Percentiles rank a stretch among this genome's conserved stretches.
Evolutionary conservation across 345 rosid genomes (phyloP).

Genomic region (Eucalyptus polyanthemos): DNA sequence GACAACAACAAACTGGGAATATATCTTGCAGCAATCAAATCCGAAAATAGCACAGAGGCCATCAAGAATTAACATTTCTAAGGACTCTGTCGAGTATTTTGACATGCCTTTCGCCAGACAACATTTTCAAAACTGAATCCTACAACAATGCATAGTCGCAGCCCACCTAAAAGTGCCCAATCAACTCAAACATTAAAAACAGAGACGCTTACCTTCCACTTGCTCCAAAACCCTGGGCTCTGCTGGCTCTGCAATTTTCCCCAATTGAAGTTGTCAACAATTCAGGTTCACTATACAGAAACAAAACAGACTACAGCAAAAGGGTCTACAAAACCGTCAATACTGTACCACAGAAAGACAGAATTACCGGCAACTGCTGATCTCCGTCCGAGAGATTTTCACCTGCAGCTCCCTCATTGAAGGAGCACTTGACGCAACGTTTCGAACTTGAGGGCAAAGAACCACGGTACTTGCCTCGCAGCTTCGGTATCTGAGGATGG

Average conservation of each 20-base stretch:
- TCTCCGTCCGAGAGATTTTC: not conserved
- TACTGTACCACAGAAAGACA: not conserved
- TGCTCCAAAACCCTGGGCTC: not conserved
- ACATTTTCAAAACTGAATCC: not conserved
- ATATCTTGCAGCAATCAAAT: not conserved
- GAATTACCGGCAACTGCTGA: not conserved
- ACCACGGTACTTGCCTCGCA: not conserved
- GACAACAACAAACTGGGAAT: not conserved
- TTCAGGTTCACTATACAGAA: not conserved
- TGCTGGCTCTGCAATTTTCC: not conserved
- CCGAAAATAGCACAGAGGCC: not conserved
- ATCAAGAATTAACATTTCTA: not conserved
- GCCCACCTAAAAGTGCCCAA: not conserved
- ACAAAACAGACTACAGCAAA: not conserved
- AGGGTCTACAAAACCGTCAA: not conserved
- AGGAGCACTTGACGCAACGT: not conserved
- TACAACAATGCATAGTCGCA: not conserved
- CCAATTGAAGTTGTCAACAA: not conserved
- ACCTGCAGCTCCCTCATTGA: not conserved
- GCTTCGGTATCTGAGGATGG: not conserved
- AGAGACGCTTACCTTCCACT: slow-evolving; percentile 1
- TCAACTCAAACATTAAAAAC: not conserved
- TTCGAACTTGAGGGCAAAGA: not conserved
- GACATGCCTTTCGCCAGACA: not conserved
- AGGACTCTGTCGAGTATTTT: not conserved